These are phyloP conservation scores for Scortechinia acanthostroma DNA, from an alignment of 2,329 filamentous ascomycete species.

Conservation along the genomic window DNA sequence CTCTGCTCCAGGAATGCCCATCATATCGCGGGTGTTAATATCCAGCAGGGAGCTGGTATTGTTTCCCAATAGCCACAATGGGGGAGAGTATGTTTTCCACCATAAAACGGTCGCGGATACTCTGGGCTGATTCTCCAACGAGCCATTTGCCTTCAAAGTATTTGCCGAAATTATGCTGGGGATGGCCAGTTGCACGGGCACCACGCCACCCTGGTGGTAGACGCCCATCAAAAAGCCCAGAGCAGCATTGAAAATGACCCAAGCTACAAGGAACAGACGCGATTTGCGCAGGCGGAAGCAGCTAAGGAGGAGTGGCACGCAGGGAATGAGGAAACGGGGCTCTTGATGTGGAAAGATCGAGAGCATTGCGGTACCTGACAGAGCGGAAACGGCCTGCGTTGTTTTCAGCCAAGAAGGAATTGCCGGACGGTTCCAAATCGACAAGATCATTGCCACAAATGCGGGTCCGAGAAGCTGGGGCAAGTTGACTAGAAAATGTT, in stretches of 20 bases:
- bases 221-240: slow-evolving; percentile 39
- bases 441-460: slow-evolving; percentile 29
- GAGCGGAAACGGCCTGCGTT: slow-evolving; percentile 10
- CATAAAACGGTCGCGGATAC: slow-evolving; percentile 29
- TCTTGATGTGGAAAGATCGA: slow-evolving; percentile 32
- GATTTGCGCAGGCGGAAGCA: slow-evolving; percentile 30
- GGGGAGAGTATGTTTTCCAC: slow-evolving; percentile 47
- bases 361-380: slow-evolving; percentile 11
- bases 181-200: slow-evolving; percentile 36
- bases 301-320: slow-evolving; percentile 38
- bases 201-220: slow-evolving; percentile 42
- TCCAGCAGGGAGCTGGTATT: slow-evolving; percentile 33
- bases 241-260: slow-evolving; percentile 37
- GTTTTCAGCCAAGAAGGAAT: background rate
- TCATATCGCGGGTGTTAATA: background rate
- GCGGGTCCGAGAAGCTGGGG: slow-evolving; percentile 42
- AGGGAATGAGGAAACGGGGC: slow-evolving; percentile 39
- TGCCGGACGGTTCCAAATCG: slow-evolving; percentile 9
- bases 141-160: slow-evolving; percentile 19
- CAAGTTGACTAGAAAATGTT: slow-evolving; percentile 39
- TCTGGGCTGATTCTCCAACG: slow-evolving; percentile 8
- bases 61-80: slow-evolving; percentile 36
- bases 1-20: background rate
- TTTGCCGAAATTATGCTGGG: slow-evolving; percentile 10
- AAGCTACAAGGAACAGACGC: slow-evolving; percentile 18